Conservation (phyloP, 164 flowering plant genomes). For the Liriodendron chinense region DNA sequence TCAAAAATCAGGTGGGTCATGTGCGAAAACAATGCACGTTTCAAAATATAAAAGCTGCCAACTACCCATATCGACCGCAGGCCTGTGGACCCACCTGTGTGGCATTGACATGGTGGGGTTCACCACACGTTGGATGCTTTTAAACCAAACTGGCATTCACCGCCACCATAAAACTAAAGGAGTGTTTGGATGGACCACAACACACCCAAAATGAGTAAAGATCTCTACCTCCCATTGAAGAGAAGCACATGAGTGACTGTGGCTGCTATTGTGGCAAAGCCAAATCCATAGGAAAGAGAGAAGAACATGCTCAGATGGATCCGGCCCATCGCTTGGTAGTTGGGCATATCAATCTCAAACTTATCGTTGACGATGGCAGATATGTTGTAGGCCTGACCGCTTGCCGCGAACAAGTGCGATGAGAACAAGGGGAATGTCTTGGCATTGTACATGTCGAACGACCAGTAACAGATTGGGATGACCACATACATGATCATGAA, state of each 20-base stretch:
- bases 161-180: neutral
- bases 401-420: conserved; percentile 32
- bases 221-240: conserved; percentile 55
- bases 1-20: too few species aligned
- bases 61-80: too few species aligned
- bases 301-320: conserved; percentile 48
- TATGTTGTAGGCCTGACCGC: conserved; percentile 35
- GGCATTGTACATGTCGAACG: conserved; percentile 31
- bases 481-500: conserved; percentile 27
- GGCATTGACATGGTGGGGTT: too few species aligned
- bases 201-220: neutral
- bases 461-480: conserved; percentile 46
- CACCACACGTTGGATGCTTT: too few species aligned
- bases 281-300: conserved; percentile 51
- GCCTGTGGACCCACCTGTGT: too few species aligned
- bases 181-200: neutral
- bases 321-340: conserved; percentile 34
- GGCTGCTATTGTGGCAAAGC: conserved; percentile 55
- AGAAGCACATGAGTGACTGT: conserved; percentile 53
- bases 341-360: conserved; percentile 38
- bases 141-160: too few species aligned
- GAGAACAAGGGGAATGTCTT: conserved; percentile 44
- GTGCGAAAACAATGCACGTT: too few species aligned
- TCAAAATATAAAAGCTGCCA: too few species aligned
- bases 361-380: conserved; percentile 40